Percentiles rank a stretch among this genome's conserved stretches.
phyloP scores from a whole-genome alignment of 306 rosid genomes.

The Prosopis cineraria region DNA sequence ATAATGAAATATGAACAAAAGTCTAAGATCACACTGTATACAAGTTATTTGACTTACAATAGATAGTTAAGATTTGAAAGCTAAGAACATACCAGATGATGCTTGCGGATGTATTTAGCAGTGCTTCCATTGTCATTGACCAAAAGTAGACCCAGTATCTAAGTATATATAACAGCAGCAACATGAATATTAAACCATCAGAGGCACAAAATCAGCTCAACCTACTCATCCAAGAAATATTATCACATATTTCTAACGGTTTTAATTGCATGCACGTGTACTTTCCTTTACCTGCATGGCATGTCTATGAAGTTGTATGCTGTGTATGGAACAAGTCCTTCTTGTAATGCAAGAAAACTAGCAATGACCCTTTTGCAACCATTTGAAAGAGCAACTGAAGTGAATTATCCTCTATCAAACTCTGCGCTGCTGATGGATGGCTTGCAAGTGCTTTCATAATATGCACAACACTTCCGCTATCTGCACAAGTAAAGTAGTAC shows the following conservation, averaged over 20 bases:
- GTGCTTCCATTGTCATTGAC: constrained; percentile 98
- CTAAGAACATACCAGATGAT: constrained; percentile 81
- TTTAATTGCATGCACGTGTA: constrained; percentile 25
- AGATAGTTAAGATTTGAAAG: constrained; percentile 28
- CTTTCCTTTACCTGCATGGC: constrained; percentile 87
- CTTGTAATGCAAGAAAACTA: constrained; percentile 72
- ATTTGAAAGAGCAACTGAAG: constrained; percentile 91
- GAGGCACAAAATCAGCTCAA: constrained; percentile 35
- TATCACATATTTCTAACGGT: constrained; percentile 14
- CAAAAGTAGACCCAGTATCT: constrained; percentile 95
- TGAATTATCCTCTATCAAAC: constrained; percentile 95
- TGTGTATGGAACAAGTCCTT: constrained; percentile 94
- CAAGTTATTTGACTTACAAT: constrained; percentile 11
- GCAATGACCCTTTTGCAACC: constrained; percentile 92
- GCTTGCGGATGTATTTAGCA: constrained; percentile 90
- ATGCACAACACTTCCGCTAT: constrained; percentile 96
- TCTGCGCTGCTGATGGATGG: constrained; percentile 93
- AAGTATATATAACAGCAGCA: constrained; percentile 45
- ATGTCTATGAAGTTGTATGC: constrained; percentile 98
- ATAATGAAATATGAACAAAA: constrained; percentile 25
- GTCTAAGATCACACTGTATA: not conserved
- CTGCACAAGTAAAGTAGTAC: constrained; percentile 50
- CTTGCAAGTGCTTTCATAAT: constrained; percentile 97
- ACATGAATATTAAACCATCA: constrained; percentile 33
- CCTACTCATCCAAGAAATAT: constrained; percentile 26